Percentiles rank a stretch among this genome's conserved stretches.
phyloP scores from a whole-genome alignment of 345 rosid species.

The thale cress (Arabidopsis thaliana) region TAIR10.1 NC_003074.8:3941501-3942000 shows the following conservation, averaged over 20 bases:
- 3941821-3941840: constrained; percentile 20
- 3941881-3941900: background rate
- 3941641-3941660: background rate
- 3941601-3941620: background rate
- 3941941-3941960: background rate
- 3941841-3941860: background rate
- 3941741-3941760: constrained; percentile 76
- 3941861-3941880: constrained; percentile 23
- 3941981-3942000: fast-evolving
- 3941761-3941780: constrained; percentile 56
- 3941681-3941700: constrained; percentile 96
- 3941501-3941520: constrained; percentile 96
- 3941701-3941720: constrained; percentile 97
- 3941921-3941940: background rate
- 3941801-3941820: background rate
- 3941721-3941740: constrained; percentile 79
- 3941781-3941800: constrained; percentile 54
- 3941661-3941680: constrained; percentile 47
- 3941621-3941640: background rate
- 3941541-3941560: constrained; percentile 79
- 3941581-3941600: background rate
- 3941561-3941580: constrained; percentile 20
- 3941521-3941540: constrained; percentile 91
- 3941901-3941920: background rate
- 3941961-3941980: too few species aligned